phyloP scores from a whole-genome alignment of 768 basidiomycete species.

The Fomitopsis serialis region DNA sequence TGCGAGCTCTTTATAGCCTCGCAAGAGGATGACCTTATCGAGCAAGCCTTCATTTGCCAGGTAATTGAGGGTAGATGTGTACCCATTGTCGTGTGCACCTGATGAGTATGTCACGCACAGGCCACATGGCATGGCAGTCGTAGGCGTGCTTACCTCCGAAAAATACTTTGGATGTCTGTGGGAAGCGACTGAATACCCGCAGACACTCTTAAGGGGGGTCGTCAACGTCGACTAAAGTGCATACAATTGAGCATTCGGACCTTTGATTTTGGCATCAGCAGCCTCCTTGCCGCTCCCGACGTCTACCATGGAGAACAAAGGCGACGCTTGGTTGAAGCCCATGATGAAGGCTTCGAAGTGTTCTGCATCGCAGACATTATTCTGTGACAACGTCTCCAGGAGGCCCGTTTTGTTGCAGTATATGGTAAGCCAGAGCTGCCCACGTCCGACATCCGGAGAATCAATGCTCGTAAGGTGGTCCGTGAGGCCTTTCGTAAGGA shows the following conservation, averaged over 20 bases:
- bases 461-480: slow-evolving; percentile 26
- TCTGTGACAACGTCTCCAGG: slow-evolving; percentile 24
- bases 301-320: slow-evolving; percentile 36
- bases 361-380: slow-evolving; percentile 26
- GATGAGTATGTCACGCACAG: not conserved
- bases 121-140: not conserved
- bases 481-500: slow-evolving; percentile 30
- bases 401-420: slow-evolving; percentile 33
- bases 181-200: slow-evolving; percentile 50
- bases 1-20: slow-evolving; percentile 34
- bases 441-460: slow-evolving; percentile 18
- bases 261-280: slow-evolving; percentile 38
- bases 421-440: slow-evolving; percentile 32
- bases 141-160: slow-evolving; percentile 25
- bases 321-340: slow-evolving; percentile 36
- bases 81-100: slow-evolving; percentile 38
- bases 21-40: slow-evolving; percentile 32
- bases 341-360: slow-evolving; percentile 30
- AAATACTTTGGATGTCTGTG: slow-evolving; percentile 34
- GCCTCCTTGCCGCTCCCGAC: slow-evolving; percentile 39
- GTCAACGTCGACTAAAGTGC: not conserved
- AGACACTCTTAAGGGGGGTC: slow-evolving; percentile 33
- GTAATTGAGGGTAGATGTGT: slow-evolving; percentile 31
- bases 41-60: slow-evolving; percentile 34
- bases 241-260: slow-evolving; percentile 13